Conservation (phyloP, 306 rosid genomes). For the Gastrolobium villosum region DNA sequence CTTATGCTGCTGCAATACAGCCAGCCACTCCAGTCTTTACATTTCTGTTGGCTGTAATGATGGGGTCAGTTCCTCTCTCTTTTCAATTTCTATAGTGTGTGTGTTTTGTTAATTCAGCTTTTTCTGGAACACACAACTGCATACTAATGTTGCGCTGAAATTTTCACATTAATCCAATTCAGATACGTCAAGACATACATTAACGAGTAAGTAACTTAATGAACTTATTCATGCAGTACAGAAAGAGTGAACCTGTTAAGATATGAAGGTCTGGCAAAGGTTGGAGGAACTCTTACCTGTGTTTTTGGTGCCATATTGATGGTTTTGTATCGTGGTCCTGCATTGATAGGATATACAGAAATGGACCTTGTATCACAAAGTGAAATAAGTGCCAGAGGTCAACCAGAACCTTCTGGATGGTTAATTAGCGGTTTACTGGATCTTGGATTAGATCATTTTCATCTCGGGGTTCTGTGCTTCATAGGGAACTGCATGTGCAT, state of each 20-base stretch:
- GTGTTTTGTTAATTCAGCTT: conserved; percentile 35
- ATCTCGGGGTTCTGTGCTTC: conserved; percentile 90
- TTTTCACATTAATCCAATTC: conserved; percentile 21
- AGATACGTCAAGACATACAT: conserved; percentile 23
- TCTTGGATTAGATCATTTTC: conserved; percentile 86
- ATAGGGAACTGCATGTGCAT: conserved; percentile 96
- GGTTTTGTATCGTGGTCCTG: conserved; percentile 90
- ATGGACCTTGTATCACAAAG: conserved; percentile 62
- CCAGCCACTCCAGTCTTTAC: conserved; percentile 96
- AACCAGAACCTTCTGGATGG: conserved; percentile 97
- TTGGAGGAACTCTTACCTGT: conserved; percentile 82
- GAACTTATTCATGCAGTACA: conserved; percentile 81
- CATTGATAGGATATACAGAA: conserved; percentile 75
- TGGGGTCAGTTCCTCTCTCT: conserved; percentile 82
- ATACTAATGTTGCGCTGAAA: conserved; percentile 12
- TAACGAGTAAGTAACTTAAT: conserved; percentile 46
- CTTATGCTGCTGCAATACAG: conserved; percentile 96
- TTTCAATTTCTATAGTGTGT: conserved; percentile 18
- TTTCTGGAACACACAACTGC: conserved; percentile 10
- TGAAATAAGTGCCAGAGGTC: conserved; percentile 89
- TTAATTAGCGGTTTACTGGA: conserved; percentile 70
- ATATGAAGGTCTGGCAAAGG: conserved; percentile 90
- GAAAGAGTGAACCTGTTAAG: conserved; percentile 89
- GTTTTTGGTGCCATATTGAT: conserved; percentile 84
- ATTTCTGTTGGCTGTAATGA: conserved; percentile 80